A percentile compares a stretch with the other conserved stretches of the same genome.
phyloP scores from a whole-genome alignment of 129 eudicot species.

The Escallonia herrerae region DNA sequence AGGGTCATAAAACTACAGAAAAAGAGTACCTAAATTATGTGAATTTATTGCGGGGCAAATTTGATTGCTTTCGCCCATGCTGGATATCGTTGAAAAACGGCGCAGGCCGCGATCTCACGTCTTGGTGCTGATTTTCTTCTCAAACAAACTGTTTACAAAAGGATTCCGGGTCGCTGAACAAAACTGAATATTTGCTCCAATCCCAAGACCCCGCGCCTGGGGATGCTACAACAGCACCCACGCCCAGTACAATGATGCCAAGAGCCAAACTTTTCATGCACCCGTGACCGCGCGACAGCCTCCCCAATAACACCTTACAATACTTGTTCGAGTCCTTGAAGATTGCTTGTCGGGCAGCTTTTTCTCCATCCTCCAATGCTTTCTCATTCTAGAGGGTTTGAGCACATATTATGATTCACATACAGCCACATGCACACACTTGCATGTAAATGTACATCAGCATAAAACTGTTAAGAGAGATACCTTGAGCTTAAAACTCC shows the following conservation, averaged over 20 bases:
- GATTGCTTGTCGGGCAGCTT: conserved; percentile 32
- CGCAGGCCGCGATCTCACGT: neutral
- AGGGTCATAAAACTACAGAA: conserved; percentile 11
- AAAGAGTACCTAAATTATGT: conserved; percentile 11
- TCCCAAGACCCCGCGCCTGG: conserved; percentile 46
- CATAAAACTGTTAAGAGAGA: neutral
- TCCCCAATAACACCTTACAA: conserved; percentile 58
- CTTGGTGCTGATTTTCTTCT: conserved; percentile 5
- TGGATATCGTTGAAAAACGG: neutral
- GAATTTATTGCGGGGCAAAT: conserved; percentile 14
- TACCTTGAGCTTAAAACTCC: conserved; percentile 72
- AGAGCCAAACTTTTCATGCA: conserved; percentile 56
- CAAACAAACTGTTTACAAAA: conserved; percentile 9
- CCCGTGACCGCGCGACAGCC: conserved; percentile 59
- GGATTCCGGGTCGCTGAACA: conserved; percentile 43
- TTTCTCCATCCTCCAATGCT: conserved; percentile 46
- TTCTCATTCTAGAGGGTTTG: conserved; percentile 51
- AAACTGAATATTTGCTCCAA: conserved; percentile 46
- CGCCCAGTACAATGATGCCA: conserved; percentile 33
- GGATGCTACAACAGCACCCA: conserved; percentile 47
- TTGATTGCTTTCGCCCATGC: conserved; percentile 9
- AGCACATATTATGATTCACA: neutral
- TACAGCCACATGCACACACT: neutral
- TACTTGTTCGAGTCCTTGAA: conserved; percentile 79
- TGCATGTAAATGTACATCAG: too few relatives aligned